Percentiles rank a stretch among this genome's conserved stretches.
These are phyloP conservation scores for Polytrichum commune DNA, from an alignment of 225 moss, liverwort and hornwort genomes.

Conservation along the genomic window DNA sequence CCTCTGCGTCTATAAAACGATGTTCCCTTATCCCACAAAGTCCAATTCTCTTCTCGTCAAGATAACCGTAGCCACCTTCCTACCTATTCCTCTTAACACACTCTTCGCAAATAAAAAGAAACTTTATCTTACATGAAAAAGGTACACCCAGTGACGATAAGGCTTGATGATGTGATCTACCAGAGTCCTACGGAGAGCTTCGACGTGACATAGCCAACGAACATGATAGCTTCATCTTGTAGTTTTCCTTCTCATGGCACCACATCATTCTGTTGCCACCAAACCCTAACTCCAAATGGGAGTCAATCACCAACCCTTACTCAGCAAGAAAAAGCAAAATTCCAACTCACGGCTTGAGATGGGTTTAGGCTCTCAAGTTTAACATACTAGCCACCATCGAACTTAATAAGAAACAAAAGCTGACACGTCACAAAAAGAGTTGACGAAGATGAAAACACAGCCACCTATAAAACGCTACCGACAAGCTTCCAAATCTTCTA, in stretches of 20 bases:
- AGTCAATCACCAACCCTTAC: too few species aligned
- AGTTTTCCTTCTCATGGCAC: neutral
- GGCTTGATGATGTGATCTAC: conserved; percentile 6
- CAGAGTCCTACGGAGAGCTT: conserved; percentile 2
- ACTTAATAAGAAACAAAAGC: too few species aligned
- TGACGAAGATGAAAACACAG: too few species aligned
- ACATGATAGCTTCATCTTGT: conserved; percentile 3
- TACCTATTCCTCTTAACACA: neutral
- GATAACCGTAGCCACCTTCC: neutral
- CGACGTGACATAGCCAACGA: conserved; percentile 2
- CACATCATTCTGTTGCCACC: neutral
- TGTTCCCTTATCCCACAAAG: conserved; percentile 29
- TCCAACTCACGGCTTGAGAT: too few species aligned
- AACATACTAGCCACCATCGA: too few species aligned
- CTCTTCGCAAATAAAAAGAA: neutral
- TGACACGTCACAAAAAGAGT: too few species aligned
- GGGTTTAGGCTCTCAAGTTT: too few species aligned
- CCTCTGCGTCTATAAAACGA: conserved; percentile 9
- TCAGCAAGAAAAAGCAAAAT: too few species aligned
- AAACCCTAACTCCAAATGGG: too few species aligned
- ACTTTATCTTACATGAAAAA: neutral
- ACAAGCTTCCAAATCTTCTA: too few species aligned
- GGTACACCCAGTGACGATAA: neutral
- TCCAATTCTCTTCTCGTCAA: neutral
- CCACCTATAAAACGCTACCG: too few species aligned